Evolutionary conservation across 75 land plant species (phyloP).

Genomic region (Cunninghamia lanceolata): DNA sequence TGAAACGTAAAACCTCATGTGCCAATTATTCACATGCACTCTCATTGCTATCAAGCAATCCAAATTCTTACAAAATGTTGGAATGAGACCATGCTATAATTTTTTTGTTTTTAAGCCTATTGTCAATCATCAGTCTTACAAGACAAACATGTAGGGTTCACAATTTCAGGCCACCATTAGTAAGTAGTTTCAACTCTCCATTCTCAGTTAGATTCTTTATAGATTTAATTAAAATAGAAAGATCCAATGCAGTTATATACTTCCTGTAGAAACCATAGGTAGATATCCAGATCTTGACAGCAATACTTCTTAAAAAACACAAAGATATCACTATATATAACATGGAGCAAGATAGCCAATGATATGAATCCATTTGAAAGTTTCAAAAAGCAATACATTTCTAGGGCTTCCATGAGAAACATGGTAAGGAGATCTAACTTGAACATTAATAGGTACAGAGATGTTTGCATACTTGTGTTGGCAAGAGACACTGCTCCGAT

Average conservation of each 20-base stretch:
- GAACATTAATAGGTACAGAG: too few species aligned
- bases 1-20: constrained; percentile 11
- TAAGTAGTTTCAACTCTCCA: too few species aligned
- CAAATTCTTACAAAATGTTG: neutral
- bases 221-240: constrained; percentile 18
- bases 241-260: constrained; percentile 36
- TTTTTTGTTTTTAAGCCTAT: constrained; percentile 30
- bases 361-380: too few species aligned
- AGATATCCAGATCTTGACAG: constrained; percentile 38
- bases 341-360: too few species aligned
- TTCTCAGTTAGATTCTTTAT: too few species aligned
- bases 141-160: neutral
- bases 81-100: constrained; percentile 25
- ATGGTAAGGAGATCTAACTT: too few species aligned
- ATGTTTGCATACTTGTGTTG: too few species aligned
- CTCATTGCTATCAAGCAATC: constrained; percentile 12
- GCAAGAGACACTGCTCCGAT: too few species aligned
- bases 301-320: constrained; percentile 17
- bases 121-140: constrained; percentile 26
- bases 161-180: too few species aligned
- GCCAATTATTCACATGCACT: constrained; percentile 6
- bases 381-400: too few species aligned
- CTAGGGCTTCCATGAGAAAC: too few species aligned
- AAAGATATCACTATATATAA: too few species aligned
- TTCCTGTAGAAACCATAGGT: constrained; percentile 30